phyloP scores from a whole-genome alignment of 1,284 basidiomycete species.

The Ustilago bromivora region DNA sequence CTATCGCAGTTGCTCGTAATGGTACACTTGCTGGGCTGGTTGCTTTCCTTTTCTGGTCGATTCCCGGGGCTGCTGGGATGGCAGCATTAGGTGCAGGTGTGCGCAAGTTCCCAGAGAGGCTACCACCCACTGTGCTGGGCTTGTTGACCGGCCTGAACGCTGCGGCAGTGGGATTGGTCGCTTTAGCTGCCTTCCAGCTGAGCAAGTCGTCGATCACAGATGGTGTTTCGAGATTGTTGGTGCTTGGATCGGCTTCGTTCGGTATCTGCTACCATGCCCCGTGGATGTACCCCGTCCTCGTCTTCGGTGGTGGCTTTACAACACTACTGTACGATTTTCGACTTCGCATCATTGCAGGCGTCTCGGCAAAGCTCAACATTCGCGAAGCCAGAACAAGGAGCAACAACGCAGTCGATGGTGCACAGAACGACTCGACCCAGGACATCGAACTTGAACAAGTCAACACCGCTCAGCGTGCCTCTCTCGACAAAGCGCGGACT shows the following conservation, averaged over 20 bases:
- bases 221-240: constrained; percentile 72
- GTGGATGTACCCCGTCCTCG: constrained; percentile 70
- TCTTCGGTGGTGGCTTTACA: constrained; percentile 67
- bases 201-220: constrained; percentile 73
- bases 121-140: constrained; percentile 74
- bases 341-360: constrained; percentile 11
- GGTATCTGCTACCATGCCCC: constrained; percentile 74
- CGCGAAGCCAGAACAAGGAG: neutral
- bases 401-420: neutral
- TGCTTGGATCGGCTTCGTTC: constrained; percentile 72
- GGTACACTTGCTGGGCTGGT: constrained; percentile 70
- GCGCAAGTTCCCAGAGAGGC: constrained; percentile 71
- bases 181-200: constrained; percentile 74
- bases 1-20: constrained; percentile 69
- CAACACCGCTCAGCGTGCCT: neutral
- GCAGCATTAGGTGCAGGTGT: constrained; percentile 74
- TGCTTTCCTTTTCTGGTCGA: constrained; percentile 70
- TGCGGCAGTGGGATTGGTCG: constrained; percentile 75
- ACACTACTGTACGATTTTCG: constrained; percentile 69
- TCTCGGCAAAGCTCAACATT: constrained; percentile 6
- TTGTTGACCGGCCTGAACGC: constrained; percentile 76
- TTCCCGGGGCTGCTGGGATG: constrained; percentile 75
- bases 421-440: constrained; percentile 12
- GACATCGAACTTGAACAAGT: constrained; percentile 52
- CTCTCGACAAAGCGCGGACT: constrained; percentile 15